Base-by-base conservation (phyloP, 805 yeast species). In the Yarrowia sp. region DNA sequence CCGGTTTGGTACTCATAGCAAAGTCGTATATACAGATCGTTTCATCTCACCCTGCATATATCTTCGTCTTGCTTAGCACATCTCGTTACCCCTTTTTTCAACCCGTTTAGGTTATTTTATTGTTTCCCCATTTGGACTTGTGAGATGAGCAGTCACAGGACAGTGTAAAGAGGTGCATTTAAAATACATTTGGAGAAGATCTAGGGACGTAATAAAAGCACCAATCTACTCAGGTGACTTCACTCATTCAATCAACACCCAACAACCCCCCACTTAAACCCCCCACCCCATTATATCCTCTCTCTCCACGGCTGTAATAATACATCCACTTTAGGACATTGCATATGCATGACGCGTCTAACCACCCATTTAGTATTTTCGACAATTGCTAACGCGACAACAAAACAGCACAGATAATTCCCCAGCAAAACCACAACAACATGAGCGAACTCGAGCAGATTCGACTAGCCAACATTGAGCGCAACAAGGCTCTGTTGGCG, bases 401-500 rank as follows among this genome's bases (percentile, higher is more conserved):
- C 30, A 8, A 26, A n/a, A n/a, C n/a, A n/a, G n/a, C n/a, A n/a
- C 56, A 32, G 26, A 2, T 28, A 30, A 14, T 5, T 16, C 6
- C 1, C 12, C 1, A 19, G 8, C 30, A 40, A 16, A 2, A 10
- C 4, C 19, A 3, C 1, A 11, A 32, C 4, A 38, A 12, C 40
- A 58, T 71, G 41, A 70, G 74, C 38, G 76, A 72, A 22, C 66
- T 75, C 33, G 78, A 75, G 63, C 67, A 67, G 40, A 71, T 72
- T 66, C 62, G 78, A 28, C 69, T 64, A 48, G 75, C 71, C 38
- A 75, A 75, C 72, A 95, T 93, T 66, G 89, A 85, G 68, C 80
- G 98, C 58, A 95, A 93, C 75, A 85, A 86, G 73, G 89, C 85
- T 68, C 81, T 92, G 24, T 78, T 93, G 62, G 81, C 84, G 69